Conservation (phyloP, 495 filamentous ascomycete species). For the Bacidia gigantensis region DNA sequence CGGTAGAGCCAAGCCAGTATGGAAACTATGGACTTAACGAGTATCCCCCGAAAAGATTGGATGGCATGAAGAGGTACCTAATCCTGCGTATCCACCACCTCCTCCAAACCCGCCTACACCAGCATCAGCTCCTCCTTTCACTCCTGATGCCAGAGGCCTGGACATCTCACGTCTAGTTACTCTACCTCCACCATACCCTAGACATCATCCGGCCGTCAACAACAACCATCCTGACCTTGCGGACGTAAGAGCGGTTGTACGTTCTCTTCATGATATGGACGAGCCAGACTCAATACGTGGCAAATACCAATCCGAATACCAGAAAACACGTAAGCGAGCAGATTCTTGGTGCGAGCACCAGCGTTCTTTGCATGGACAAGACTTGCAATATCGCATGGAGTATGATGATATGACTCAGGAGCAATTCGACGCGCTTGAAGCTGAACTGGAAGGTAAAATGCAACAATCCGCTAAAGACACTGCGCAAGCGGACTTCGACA, state of each 20-base stretch:
- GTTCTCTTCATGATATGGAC: constrained; percentile 59
- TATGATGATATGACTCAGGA: constrained; percentile 63
- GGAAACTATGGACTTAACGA: constrained; percentile 44
- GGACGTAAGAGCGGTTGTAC: constrained; percentile 58
- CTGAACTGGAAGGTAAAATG: constrained; percentile 49
- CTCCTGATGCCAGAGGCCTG: constrained; percentile 39
- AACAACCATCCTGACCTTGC: constrained; percentile 86
- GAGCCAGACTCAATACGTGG: constrained; percentile 58
- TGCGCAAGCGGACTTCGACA: constrained; percentile 59
- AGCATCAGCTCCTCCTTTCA: constrained; percentile 24
- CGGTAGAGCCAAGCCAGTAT: constrained; percentile 20
- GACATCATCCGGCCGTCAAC: constrained; percentile 87
- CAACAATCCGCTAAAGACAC: constrained; percentile 44
- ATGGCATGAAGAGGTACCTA: constrained; percentile 48
- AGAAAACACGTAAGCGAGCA: constrained; percentile 27
- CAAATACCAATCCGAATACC: constrained; percentile 33
- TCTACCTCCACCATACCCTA: constrained; percentile 81
- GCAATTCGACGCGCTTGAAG: constrained; percentile 66
- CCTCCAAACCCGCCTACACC: constrained; percentile 11
- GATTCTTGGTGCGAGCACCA: constrained; percentile 31
- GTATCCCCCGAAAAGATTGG: constrained; percentile 80
- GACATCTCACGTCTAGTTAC: constrained; percentile 90
- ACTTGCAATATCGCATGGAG: constrained; percentile 61
- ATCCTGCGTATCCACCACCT: constrained; percentile 10
- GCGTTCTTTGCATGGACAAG: constrained; percentile 38